These are phyloP conservation scores for Chaetothyriales sp. DNA, from an alignment of 2,329 filamentous ascomycete genomes.

Conservation along the genomic window DNA sequence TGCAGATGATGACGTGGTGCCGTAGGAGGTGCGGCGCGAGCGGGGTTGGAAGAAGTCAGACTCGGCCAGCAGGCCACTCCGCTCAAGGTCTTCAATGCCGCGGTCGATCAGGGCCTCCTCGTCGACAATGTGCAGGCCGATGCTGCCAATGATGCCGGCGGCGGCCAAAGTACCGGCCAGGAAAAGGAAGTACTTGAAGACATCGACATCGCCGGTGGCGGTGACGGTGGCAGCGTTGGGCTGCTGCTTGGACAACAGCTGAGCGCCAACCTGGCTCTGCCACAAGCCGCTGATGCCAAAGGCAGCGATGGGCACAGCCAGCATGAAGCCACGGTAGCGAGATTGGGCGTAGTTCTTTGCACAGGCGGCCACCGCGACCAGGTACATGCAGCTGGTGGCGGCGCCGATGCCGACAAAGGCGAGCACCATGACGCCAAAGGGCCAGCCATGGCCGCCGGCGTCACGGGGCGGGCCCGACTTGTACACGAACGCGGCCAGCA, in stretches of 20 bases:
- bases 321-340: slow-evolving; percentile 71
- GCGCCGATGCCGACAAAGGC: slow-evolving; percentile 73
- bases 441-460: slow-evolving; percentile 44
- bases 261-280: slow-evolving; percentile 76
- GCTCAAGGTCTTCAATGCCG: slow-evolving; percentile 78
- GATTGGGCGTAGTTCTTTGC: slow-evolving; percentile 96
- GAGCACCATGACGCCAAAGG: slow-evolving; percentile 70
- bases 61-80: slow-evolving; percentile 67
- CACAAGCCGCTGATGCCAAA: slow-evolving; percentile 94
- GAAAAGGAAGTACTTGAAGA: slow-evolving; percentile 81
- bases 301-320: slow-evolving; percentile 80
- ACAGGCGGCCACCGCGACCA: slow-evolving; percentile 81
- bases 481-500: slow-evolving; percentile 70
- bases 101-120: slow-evolving; percentile 81
- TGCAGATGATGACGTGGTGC: slow-evolving; percentile 33
- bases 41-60: slow-evolving; percentile 54
- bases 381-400: slow-evolving; percentile 78
- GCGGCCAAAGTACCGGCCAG: slow-evolving; percentile 56
- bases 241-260: slow-evolving; percentile 54
- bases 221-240: slow-evolving; percentile 41
- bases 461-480: slow-evolving; percentile 40
- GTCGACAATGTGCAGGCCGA: slow-evolving; percentile 65
- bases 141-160: slow-evolving; percentile 59
- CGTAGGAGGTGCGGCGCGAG: slow-evolving; percentile 40
- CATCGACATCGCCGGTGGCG: slow-evolving; percentile 48